Percentiles rank a stretch among this genome's conserved stretches.
These are phyloP conservation scores for Fusarium equiseti DNA, from an alignment of 2,329 filamentous ascomycete genomes.

Conservation along the genomic window DNA sequence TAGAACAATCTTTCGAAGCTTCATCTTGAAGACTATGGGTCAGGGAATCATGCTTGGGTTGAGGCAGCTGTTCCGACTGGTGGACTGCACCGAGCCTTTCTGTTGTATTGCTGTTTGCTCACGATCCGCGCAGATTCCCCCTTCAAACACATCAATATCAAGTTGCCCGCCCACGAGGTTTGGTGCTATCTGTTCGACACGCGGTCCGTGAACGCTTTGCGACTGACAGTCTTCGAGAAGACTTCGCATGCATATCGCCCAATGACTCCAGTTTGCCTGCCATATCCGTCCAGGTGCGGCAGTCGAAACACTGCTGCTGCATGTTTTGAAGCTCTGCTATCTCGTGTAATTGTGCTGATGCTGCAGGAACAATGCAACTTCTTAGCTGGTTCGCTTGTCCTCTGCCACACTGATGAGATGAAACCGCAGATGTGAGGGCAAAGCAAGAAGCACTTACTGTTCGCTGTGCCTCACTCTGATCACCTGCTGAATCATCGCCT, in stretches of 20 bases:
- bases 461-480: not conserved
- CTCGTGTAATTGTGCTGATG: conserved; percentile 15
- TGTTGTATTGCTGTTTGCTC: conserved; percentile 44
- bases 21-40: conserved; percentile 36
- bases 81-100: conserved; percentile 33
- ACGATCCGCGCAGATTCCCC: conserved; percentile 25
- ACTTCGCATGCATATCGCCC: conserved; percentile 34
- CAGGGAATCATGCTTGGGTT: conserved; percentile 26
- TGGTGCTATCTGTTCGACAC: conserved; percentile 31
- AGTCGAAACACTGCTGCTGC: conserved; percentile 19
- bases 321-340: conserved; percentile 15
- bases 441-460: not conserved
- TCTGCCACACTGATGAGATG: not conserved
- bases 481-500: not conserved
- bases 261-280: conserved; percentile 34
- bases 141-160: conserved; percentile 30
- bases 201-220: conserved; percentile 29
- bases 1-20: conserved; percentile 43
- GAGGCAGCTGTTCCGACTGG: conserved; percentile 30
- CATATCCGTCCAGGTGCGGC: conserved; percentile 16
- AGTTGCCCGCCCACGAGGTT: conserved; percentile 16
- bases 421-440: not conserved
- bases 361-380: conserved; percentile 22
- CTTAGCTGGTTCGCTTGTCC: conserved; percentile 14
- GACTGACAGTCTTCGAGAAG: conserved; percentile 44